Percentiles rank a stretch among this genome's conserved stretches.
These are phyloP conservation scores for Albophoma yamanashiensis DNA, from an alignment of 2,329 filamentous ascomycete genomes.

Conservation along the genomic window DNA sequence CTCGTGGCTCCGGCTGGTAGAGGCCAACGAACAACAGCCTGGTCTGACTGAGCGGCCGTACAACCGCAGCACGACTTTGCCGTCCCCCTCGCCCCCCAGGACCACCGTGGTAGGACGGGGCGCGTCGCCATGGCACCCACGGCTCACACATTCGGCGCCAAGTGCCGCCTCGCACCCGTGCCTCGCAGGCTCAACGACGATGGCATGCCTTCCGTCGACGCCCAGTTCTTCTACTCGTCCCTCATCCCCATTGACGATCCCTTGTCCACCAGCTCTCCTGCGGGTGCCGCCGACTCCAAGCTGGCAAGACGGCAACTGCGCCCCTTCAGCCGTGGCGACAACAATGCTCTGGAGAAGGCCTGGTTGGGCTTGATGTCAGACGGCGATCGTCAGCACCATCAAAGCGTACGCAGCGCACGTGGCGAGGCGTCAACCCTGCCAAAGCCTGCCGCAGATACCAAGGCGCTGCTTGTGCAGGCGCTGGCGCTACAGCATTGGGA, in stretches of 20 bases:
- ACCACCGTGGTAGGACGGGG: neutral
- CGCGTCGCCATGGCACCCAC: conserved; percentile 2
- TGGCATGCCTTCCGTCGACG: conserved; percentile 47
- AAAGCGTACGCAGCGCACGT: conserved; percentile 14
- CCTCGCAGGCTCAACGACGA: conserved; percentile 26
- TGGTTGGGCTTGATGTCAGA: conserved; percentile 54
- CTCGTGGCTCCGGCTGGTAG: neutral
- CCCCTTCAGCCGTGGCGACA: conserved; percentile 72
- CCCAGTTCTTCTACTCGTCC: conserved; percentile 82
- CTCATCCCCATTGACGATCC: conserved; percentile 79
- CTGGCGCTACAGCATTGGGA: conserved; percentile 35
- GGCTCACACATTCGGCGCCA: conserved; percentile 47
- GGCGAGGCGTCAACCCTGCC: conserved; percentile 19
- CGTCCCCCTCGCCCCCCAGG: neutral
- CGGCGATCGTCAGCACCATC: conserved; percentile 36
- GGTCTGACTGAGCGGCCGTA: neutral
- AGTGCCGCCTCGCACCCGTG: conserved; percentile 45
- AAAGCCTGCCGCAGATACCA: conserved; percentile 8
- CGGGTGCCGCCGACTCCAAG: conserved; percentile 38
- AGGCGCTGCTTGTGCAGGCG: conserved; percentile 27
- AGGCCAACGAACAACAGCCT: neutral
- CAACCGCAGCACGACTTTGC: neutral
- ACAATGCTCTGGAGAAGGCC: conserved; percentile 65
- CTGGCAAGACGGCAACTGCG: conserved; percentile 52
- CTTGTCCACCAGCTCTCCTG: conserved; percentile 52